These are phyloP conservation scores for Sporothrix protearum DNA, from an alignment of 2,329 filamentous ascomycete genomes.

Conservation along the genomic window DNA sequence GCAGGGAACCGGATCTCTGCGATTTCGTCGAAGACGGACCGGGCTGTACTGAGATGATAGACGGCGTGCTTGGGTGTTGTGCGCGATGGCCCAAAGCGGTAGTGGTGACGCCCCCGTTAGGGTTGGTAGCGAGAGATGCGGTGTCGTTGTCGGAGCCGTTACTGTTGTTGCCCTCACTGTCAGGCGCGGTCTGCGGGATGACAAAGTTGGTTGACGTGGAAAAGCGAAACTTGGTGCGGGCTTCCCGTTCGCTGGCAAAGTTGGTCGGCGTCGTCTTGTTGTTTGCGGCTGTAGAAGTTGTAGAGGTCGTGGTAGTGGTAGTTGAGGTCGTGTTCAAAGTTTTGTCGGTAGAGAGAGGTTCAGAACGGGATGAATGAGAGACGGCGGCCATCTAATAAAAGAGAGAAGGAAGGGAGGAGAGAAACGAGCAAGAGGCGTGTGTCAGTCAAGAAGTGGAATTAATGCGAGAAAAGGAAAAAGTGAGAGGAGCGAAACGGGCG, in stretches of 20 bases:
- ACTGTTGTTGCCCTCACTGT: background rate
- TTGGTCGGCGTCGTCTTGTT: background rate
- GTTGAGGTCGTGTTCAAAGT: background rate
- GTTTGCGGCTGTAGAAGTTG: background rate
- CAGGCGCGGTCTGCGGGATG: slow-evolving; percentile 11
- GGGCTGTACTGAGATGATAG: slow-evolving; percentile 27
- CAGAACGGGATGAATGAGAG: slow-evolving; percentile 34
- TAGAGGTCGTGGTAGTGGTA: background rate
- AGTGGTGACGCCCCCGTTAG: slow-evolving; percentile 23
- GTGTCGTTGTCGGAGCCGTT: background rate
- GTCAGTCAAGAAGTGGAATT: slow-evolving; percentile 20
- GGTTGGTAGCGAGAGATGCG: background rate
- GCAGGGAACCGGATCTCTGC: slow-evolving; percentile 29
- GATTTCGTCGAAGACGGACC: background rate
- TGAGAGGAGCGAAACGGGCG: background rate
- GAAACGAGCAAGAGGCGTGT: slow-evolving; percentile 17
- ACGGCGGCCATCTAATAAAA: slow-evolving; percentile 46
- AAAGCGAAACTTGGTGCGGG: slow-evolving; percentile 20
- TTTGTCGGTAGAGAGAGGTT: slow-evolving; percentile 28
- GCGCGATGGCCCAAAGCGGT: slow-evolving; percentile 22
- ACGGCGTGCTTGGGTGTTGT: slow-evolving; percentile 34
- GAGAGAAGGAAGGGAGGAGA: background rate
- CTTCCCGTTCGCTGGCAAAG: slow-evolving; percentile 20
- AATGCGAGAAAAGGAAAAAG: slow-evolving; percentile 15
- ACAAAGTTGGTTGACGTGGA: slow-evolving; percentile 17